Evolutionary conservation across 495 filamentous ascomycete genomes (phyloP).

Genomic region (Neurospora sp.): DNA sequence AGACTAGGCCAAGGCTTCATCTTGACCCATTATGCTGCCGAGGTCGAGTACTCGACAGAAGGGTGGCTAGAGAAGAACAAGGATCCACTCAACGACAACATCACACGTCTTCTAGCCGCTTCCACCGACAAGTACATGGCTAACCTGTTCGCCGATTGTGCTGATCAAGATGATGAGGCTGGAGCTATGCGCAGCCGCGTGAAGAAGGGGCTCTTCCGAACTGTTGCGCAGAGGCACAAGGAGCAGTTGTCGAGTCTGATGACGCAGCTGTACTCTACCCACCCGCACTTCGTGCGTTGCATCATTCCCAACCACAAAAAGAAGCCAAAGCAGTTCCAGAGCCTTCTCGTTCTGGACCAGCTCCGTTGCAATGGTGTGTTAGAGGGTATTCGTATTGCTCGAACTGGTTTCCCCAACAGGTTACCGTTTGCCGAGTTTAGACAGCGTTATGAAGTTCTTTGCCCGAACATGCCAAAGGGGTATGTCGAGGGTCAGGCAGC

Average conservation of each 20-base stretch:
- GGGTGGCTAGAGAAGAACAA: conserved; percentile 99
- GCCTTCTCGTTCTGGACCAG: conserved; percentile 85
- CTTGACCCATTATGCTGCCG: conserved; percentile 96
- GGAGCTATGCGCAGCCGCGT: conserved; percentile 67
- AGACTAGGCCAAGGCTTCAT: conserved; percentile 87
- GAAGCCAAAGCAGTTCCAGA: conserved; percentile 83
- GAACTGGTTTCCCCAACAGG: conserved; percentile 96
- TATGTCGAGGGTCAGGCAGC: conserved; percentile 84
- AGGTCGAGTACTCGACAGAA: conserved; percentile 92
- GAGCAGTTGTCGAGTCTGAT: conserved; percentile 92
- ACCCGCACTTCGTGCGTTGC: conserved; percentile 96
- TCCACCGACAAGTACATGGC: conserved; percentile 78
- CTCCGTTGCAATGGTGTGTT: conserved; percentile 96
- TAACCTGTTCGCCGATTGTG: conserved; percentile 78
- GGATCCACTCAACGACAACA: conserved; percentile 93
- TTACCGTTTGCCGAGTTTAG: conserved; percentile 89
- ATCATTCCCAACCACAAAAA: conserved; percentile 99
- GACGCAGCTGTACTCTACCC: conserved; percentile 89
- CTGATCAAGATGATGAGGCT: conserved; percentile 55
- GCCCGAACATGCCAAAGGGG: conserved; percentile 76
- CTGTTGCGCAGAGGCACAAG: conserved; percentile 94
- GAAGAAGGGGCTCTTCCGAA: conserved; percentile 96
- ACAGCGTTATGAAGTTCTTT: conserved; percentile 95
- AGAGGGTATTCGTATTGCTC: conserved; percentile 93
- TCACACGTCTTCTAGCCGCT: conserved; percentile 74